Conservation (phyloP, 2,329 filamentous ascomycete genomes). For the Cadophora sp. region DNA sequence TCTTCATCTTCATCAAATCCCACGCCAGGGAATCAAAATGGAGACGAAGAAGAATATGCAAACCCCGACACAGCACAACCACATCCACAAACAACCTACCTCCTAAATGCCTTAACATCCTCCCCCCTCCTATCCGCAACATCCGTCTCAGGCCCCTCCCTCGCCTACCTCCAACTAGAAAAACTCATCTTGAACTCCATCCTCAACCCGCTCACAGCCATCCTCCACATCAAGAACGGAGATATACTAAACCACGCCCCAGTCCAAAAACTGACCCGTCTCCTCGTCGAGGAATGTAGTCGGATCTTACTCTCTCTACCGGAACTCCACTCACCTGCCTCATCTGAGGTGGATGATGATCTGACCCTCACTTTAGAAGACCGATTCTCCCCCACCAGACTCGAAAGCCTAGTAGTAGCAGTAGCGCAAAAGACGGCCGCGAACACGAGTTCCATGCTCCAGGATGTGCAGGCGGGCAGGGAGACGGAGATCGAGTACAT, state of each 20-base stretch:
- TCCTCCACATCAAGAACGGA: constrained; percentile 82
- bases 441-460: constrained; percentile 68
- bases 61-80: constrained; percentile 28
- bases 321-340: constrained; percentile 16
- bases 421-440: constrained; percentile 56
- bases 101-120: constrained; percentile 48
- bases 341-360: not conserved
- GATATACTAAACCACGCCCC: constrained; percentile 66
- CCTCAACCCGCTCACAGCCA: constrained; percentile 84
- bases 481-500: constrained; percentile 64
- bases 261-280: constrained; percentile 66
- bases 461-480: constrained; percentile 60
- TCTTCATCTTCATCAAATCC: not conserved
- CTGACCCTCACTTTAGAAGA: not conserved
- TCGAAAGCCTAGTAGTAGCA: constrained; percentile 47
- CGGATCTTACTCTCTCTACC: constrained; percentile 65
- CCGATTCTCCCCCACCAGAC: constrained; percentile 15
- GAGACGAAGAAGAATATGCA: not conserved
- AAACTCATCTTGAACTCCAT: constrained; percentile 83
- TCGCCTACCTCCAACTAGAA: constrained; percentile 75
- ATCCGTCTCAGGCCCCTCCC: constrained; percentile 50
- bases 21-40: not conserved
- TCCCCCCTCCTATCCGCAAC: constrained; percentile 54
- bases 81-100: constrained; percentile 5
- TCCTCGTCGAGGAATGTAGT: constrained; percentile 77